A percentile compares a stretch with the other conserved stretches of the same genome.
These are phyloP conservation scores for Yarrowia osloensis DNA, from an alignment of 805 yeast species.

Conservation along the genomic window DNA sequence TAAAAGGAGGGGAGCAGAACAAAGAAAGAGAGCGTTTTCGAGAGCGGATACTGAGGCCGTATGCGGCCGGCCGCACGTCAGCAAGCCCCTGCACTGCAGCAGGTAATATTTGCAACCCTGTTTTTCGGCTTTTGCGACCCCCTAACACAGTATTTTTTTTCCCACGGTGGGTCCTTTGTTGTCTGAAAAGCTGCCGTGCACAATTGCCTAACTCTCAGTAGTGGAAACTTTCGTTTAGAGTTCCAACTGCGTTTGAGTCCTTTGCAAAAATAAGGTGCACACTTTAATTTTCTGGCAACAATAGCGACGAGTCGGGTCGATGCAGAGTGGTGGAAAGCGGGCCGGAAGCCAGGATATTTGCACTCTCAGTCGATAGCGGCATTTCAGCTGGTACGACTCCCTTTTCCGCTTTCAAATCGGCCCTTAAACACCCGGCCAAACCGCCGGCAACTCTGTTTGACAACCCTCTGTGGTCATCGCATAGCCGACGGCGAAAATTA, in stretches of 20 bases:
- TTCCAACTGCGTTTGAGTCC: background rate
- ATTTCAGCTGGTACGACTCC: no score
- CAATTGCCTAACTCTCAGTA: conserved; percentile 7
- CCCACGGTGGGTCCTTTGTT: conserved; percentile 7
- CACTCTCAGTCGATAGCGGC: background rate
- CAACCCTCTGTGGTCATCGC: conserved; percentile 28
- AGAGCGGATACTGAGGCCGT: background rate
- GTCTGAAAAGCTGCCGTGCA: conserved; percentile 20
- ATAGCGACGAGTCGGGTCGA: background rate
- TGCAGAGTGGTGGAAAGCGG: background rate
- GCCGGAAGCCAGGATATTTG: background rate
- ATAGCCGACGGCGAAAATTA: conserved; percentile 27
- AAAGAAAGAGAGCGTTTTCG: background rate
- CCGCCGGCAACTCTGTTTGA: background rate
- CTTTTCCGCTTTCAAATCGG: background rate
- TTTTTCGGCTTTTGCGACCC: background rate
- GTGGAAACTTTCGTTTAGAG: background rate
- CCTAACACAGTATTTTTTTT: background rate
- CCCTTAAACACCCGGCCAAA: background rate
- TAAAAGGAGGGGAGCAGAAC: conserved; percentile 22
- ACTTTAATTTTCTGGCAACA: background rate
- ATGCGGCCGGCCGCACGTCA: background rate
- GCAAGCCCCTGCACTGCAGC: background rate
- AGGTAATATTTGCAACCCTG: background rate
- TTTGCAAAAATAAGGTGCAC: conserved; percentile 8